Evolutionary conservation across 352 stramenopile genomes (phyloP).

Genomic region (Peronospora destructor): DNA sequence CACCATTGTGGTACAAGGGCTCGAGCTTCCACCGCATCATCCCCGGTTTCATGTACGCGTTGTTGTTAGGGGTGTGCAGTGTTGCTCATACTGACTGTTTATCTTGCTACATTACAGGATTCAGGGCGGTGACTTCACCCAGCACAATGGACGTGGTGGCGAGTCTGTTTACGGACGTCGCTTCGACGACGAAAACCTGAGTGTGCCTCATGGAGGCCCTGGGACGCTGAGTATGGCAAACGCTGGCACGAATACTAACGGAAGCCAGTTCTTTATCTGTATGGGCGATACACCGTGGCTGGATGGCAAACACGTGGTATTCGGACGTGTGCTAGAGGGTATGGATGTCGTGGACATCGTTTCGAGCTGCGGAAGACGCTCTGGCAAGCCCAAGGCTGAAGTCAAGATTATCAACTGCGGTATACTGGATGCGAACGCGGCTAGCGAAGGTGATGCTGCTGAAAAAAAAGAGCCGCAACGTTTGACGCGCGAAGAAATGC

Average conservation of each 20-base stretch:
- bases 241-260: conserved; percentile 86
- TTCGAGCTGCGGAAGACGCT: conserved; percentile 69
- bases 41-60: conserved; percentile 86
- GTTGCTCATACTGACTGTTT: not conserved
- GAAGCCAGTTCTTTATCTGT: conserved; percentile 95
- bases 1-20: conserved; percentile 94
- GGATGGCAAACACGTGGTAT: conserved; percentile 95
- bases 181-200: conserved; percentile 89
- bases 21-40: conserved; percentile 95
- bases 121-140: conserved; percentile 93
- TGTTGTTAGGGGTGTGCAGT: not conserved
- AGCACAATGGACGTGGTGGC: conserved; percentile 88
- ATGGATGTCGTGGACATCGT: conserved; percentile 90
- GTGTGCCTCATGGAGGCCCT: conserved; percentile 55
- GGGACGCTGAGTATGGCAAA: conserved; percentile 88
- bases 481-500: conserved; percentile 51
- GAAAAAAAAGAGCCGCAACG: conserved; percentile 23
- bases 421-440: conserved; percentile 26
- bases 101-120: conserved; percentile 42
- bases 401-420: conserved; percentile 91
- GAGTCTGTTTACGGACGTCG: conserved; percentile 93
- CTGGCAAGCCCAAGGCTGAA: conserved; percentile 73
- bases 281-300: conserved; percentile 93
- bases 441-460: conserved; percentile 2
- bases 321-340: conserved; percentile 87